Base-by-base conservation (phyloP, 805 yeast genomes). In the Yarrowia keelungensis region DNA sequence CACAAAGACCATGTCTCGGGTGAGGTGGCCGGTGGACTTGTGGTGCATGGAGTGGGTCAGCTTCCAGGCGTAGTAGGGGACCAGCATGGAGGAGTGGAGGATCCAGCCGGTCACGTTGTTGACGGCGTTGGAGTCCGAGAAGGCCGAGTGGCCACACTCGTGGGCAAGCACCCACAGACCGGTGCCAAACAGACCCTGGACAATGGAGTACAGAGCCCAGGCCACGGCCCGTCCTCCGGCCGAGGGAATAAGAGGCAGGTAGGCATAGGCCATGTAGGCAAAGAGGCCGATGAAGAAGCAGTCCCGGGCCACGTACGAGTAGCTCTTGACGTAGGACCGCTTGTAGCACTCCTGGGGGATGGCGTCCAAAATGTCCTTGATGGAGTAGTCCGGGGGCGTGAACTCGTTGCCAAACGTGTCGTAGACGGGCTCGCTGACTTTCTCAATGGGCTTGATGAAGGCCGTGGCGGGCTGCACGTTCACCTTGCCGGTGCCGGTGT, bases 81-180 rank as follows among this genome's bases (percentile, higher is more conserved):
- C 97, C 74, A 90, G 77, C 74, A 90, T 81, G 76, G 85, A 86
- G 19, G 94, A 89, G 81, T 91, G 97, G 71, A 91, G 80, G 47
- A 89, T 77, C 96, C 96, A 91, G 56, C 97, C 97, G 54, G 88
- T 89, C 47, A 86, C 79, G 78, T 91, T 94, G 78, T 91, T 90
- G 72, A 90, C 87, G 80, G 83, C 79, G 47, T 86, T 87, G 76
- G 87, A 87, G 74, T 89, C 90, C 47, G 89, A 83, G 79, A 91
- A 91, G 26, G 97, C 97, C 73, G 87, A 89, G 78, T 91, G 97
- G 70, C 97, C 97, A 82, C 97, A 91, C 79, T 91, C 97, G 79
- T 91, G 97, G 67, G 96, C 95, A 80, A 91, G 76, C 62, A 91
- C 89, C 97, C 97, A 91, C 61, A 88, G 67, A 58, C 97, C 97